Conservation (phyloP, 2,329 filamentous ascomycete genomes). For the Epichloe glyceriae region DNA sequence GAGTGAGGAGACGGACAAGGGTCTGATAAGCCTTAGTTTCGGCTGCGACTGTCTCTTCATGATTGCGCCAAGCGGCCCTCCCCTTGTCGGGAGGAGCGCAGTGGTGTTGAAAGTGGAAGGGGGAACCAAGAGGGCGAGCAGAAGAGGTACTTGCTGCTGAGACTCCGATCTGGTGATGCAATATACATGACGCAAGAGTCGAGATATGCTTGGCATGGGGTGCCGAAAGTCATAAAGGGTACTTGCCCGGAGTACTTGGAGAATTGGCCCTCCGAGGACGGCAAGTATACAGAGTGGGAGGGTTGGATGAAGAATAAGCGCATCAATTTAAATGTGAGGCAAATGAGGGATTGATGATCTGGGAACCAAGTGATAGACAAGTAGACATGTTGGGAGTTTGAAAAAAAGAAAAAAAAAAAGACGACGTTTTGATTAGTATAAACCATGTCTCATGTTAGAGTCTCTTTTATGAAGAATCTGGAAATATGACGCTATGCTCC, state of each 20-base stretch:
- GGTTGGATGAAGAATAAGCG: slow-evolving; percentile 84
- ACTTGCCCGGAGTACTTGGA: slow-evolving; percentile 67
- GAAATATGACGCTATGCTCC: no score
- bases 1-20: slow-evolving; percentile 67
- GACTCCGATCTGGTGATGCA: slow-evolving; percentile 72
- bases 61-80: slow-evolving; percentile 46
- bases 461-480: no score
- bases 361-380: background rate
- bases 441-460: no score
- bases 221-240: slow-evolving; percentile 68
- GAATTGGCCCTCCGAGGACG: slow-evolving; percentile 56
- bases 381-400: no score
- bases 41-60: slow-evolving; percentile 88
- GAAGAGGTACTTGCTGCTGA: slow-evolving; percentile 45
- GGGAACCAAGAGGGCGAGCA: slow-evolving; percentile 9
- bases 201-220: slow-evolving; percentile 88
- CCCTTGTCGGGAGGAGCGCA: slow-evolving; percentile 11
- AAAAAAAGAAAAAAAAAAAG: background rate
- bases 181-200: slow-evolving; percentile 77
- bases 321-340: slow-evolving; percentile 83
- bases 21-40: slow-evolving; percentile 73
- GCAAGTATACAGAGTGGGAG: slow-evolving; percentile 53
- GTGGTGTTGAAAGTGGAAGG: slow-evolving; percentile 1
- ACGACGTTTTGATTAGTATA: background rate
- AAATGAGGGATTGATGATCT: slow-evolving; percentile 51